Evolutionary conservation across 2,329 filamentous ascomycete genomes (phyloP), one percentile per base, ranked within the genome.

Genomic region (Aureobasidium lini): DNA sequence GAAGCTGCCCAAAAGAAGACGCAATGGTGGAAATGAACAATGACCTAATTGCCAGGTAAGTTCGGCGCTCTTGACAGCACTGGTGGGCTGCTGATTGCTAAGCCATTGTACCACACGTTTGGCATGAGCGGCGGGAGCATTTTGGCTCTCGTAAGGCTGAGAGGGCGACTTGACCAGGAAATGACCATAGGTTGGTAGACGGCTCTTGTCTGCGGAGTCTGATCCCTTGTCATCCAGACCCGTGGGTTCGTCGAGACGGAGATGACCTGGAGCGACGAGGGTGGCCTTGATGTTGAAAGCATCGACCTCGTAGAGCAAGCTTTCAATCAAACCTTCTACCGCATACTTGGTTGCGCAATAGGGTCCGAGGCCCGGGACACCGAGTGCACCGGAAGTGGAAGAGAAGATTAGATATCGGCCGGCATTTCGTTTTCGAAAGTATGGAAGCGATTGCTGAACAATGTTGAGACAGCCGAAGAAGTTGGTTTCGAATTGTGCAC

Each of bases 341-440:
- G 94, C 94, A 73, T 96, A 97, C 72, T 97, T 99, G 15, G 91
- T 96, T 1, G 94, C 94, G 73, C 93, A 97, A 70, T 96, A 97
- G 0, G 93, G 93, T 0, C 93, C 93, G 6, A 97, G 75, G 0
- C 94, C 94, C 0, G 94, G 94, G 0, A 97, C 90, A 1, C 93
- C 94, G n/a, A 96, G 81, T 0, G 93, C 90, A 4, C 94, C 94
- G 34, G 88, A 88, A 0, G 91, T 96, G 8, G 89, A 94, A 69
- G 90, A 96, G 75, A 97, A 96, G 63, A 97, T 95, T 53, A 97
- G 79, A 72, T 96, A 97, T 32, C 92, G 84, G 1, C 94, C 94
- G 31, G 72, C 69, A 29, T 62, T 61, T 28, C 64, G 62, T 23
- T 62, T 61, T 54, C 93, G 85, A 66, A 97, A 95, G 75, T 95